These are phyloP conservation scores for Ustilago vetiveriae DNA, from an alignment of 1,284 basidiomycete genomes.

Conservation along the genomic window DNA sequence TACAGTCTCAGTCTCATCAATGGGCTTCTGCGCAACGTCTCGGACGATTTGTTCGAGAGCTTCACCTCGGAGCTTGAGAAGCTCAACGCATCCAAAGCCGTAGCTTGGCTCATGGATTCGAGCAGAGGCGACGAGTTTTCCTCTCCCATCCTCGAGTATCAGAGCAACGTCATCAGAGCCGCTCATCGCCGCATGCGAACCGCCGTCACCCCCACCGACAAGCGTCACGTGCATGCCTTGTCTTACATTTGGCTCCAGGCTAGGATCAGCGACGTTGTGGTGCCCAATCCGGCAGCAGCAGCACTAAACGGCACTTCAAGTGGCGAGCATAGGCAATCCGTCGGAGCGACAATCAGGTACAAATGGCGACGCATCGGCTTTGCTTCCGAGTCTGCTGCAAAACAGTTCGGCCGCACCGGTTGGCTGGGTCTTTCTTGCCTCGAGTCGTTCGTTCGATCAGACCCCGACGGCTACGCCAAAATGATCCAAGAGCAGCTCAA, in stretches of 20 bases:
- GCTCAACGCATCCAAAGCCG: constrained; percentile 80
- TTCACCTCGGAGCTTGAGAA: constrained; percentile 81
- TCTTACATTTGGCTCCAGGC: constrained; percentile 63
- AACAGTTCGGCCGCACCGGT: constrained; percentile 85
- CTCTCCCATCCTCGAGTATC: constrained; percentile 88
- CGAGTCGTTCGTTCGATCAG: constrained; percentile 76
- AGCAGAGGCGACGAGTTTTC: constrained; percentile 85
- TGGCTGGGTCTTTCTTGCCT: constrained; percentile 76
- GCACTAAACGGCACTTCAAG: constrained; percentile 69
- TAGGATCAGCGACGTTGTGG: constrained; percentile 67
- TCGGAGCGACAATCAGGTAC: constrained; percentile 68
- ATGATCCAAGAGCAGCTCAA: constrained; percentile 85
- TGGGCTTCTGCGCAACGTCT: constrained; percentile 80
- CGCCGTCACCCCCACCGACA: constrained; percentile 70
- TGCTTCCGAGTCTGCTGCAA: constrained; percentile 78
- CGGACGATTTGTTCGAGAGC: constrained; percentile 79
- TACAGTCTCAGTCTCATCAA: constrained; percentile 74
- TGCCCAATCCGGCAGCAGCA: constrained; percentile 71
- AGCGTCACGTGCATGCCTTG: constrained; percentile 57
- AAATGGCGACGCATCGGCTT: constrained; percentile 86
- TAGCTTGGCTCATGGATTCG: constrained; percentile 74
- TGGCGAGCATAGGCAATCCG: constrained; percentile 65
- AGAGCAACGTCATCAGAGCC: constrained; percentile 84
- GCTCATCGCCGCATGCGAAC: constrained; percentile 82
- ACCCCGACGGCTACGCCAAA: constrained; percentile 84